Evolutionary conservation across 805 yeast genomes (phyloP).

Genomic region (Clavispora fructus): DNA sequence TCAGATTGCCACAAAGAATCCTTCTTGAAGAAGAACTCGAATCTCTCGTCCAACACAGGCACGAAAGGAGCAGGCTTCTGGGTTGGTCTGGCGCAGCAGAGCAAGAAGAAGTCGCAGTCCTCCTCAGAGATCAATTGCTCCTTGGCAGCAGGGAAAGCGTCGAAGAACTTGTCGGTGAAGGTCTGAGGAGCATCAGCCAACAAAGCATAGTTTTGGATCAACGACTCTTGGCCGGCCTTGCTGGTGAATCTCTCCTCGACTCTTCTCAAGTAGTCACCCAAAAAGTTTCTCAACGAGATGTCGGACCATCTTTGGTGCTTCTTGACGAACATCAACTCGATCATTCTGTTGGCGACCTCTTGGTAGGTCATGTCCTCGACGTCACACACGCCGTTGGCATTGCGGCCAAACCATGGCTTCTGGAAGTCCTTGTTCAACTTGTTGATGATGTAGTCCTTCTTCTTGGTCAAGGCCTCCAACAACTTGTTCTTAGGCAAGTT

Average conservation of each 20-base stretch:
- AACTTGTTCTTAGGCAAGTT: constrained; percentile 84
- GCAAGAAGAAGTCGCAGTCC: constrained; percentile 89
- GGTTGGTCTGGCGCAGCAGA: constrained; percentile 70
- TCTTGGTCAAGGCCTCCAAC: constrained; percentile 71
- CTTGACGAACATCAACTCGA: constrained; percentile 82
- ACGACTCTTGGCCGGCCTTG: constrained; percentile 48
- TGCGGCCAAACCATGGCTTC: constrained; percentile 95
- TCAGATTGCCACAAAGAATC: constrained; percentile 99
- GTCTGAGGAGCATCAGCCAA: constrained; percentile 58
- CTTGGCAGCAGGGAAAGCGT: constrained; percentile 67
- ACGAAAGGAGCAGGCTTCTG: constrained; percentile 99
- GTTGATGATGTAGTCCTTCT: constrained; percentile 80
- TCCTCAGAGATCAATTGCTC: constrained; percentile 87
- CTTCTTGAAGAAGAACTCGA: constrained; percentile 95
- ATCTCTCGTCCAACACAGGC: constrained; percentile 90
- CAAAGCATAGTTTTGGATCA: constrained; percentile 68
- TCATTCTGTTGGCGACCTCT: constrained; percentile 81
- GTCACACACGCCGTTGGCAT: constrained; percentile 77
- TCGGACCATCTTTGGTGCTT: constrained; percentile 87
- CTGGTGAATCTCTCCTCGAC: constrained; percentile 92
- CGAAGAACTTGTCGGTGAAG: constrained; percentile 55
- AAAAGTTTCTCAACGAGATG: constrained; percentile 73
- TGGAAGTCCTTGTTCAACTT: constrained; percentile 92
- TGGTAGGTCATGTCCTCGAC: constrained; percentile 92
- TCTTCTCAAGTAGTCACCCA: constrained; percentile 84